Evolutionary conservation across 2,329 filamentous ascomycete species (phyloP), one percentile per base, ranked within the genome.

Genomic region (Penicillium rolfsii): DNA sequence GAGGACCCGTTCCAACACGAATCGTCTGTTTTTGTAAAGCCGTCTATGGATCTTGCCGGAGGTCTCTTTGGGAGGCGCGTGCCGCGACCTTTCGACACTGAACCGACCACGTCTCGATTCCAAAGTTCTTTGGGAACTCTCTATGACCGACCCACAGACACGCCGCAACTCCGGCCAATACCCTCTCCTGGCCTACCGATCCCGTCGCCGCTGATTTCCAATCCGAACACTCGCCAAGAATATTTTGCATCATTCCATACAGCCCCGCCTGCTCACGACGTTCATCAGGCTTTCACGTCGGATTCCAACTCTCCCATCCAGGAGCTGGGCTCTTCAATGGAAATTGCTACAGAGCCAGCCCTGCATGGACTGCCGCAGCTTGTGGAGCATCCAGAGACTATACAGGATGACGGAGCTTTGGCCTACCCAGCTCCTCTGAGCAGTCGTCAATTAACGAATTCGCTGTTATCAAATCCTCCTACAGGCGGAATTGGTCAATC

Each of bases 121-220:
- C 60, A 59, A 35, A 41, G 46, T 30, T 33, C 40, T 14, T 35
- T 41, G 9, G 45, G 52, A 38, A 36, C 60, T 36, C n/a, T 40
- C 14, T 52, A 58, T 14, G 64, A 70, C 43, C 58, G 69, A 35
- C 72, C 70, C 28, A 74, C 68, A 24, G 70, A 75, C 26, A 77
- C 77, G 12, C 78, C 77, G 11, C 73, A 73, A 14, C 68, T 80
- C 22, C 67, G 71, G 30, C 78, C 77, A 16, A 65, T 79, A 38
- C 70, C 74, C 40, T 80, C 79, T 24, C 73, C 77, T 11, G 75
- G 74, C 6, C 70, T 79, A 38, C 74, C 77, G 11, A 65, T 76
- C 45, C 74, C 79, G 6, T 80, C 78, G 26, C 76, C 79, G 14
- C 64, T 80, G 26, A 62, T 75, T 35, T 68, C 72, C 12, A 62